phyloP scores from a whole-genome alignment of 1,284 basidiomycete species.

The Sporisorium scitamineum region DNA sequence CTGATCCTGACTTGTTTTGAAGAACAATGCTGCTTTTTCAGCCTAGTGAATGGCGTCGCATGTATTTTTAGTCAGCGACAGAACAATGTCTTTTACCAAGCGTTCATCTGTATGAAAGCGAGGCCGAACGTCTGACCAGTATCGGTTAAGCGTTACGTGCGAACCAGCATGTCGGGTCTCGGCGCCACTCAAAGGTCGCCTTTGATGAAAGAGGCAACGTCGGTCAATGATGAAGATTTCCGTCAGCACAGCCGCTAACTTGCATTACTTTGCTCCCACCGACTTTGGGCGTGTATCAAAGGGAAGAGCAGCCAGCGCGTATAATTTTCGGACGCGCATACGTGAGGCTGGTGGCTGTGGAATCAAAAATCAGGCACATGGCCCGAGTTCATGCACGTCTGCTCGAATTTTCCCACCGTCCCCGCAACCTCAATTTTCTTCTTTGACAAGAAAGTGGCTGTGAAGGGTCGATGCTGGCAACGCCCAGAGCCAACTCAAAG shows the following conservation, averaged over 20 bases:
- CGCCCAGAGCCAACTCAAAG: not conserved
- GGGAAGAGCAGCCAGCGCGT: not conserved
- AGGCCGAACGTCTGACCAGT: no score
- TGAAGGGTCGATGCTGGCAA: not conserved
- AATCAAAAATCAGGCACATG: conserved; percentile 7
- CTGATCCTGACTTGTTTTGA: not conserved
- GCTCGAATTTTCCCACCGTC: conserved; percentile 27
- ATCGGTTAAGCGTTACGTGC: no score
- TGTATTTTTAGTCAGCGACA: conserved; percentile 1
- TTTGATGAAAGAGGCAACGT: no score
- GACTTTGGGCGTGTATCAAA: not conserved
- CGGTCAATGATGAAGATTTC: no score
- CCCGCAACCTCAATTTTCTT: conserved; percentile 4
- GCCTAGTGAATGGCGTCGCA: not conserved
- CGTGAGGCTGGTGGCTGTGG: not conserved
- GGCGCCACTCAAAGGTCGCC: not conserved
- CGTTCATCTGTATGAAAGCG: no score
- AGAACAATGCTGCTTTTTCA: conserved; percentile 8
- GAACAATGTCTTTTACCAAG: no score
- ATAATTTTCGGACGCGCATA: not conserved
- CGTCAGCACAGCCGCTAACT: no score
- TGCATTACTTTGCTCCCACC: not conserved
- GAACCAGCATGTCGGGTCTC: not conserved
- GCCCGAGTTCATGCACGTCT: conserved; percentile 19
- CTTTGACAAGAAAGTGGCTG: not conserved